Conservation (phyloP, 164 flowering plant genomes). For the Annona cherimola region DNA sequence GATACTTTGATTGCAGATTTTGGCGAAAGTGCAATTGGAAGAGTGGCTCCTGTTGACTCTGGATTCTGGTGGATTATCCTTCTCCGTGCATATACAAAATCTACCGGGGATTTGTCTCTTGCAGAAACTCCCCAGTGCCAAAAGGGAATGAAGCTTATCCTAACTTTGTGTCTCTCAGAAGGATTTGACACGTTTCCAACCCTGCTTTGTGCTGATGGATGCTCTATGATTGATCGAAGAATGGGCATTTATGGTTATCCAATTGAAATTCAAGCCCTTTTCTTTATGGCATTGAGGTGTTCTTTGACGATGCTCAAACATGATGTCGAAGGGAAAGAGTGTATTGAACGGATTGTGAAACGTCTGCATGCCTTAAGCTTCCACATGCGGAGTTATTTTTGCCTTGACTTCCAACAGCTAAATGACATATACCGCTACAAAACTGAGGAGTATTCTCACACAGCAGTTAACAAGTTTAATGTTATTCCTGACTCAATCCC, state of each 20-base stretch:
- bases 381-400: conserved; percentile 34
- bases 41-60: conserved; percentile 39
- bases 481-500: conserved; percentile 38
- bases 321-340: conserved; percentile 33
- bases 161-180: conserved; percentile 30
- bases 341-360: conserved; percentile 24
- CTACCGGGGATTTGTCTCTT: conserved; percentile 32
- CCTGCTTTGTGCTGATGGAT: conserved; percentile 35
- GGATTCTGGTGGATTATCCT: conserved; percentile 40
- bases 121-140: conserved; percentile 32
- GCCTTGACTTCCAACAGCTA: conserved; percentile 34
- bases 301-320: conserved; percentile 28
- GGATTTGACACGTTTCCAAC: conserved; percentile 38
- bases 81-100: conserved; percentile 33
- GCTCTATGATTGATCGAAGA: conserved; percentile 32
- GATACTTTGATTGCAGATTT: conserved; percentile 33
- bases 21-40: conserved; percentile 39
- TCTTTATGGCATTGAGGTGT: conserved; percentile 35
- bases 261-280: conserved; percentile 36
- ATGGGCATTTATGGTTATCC: conserved; percentile 41
- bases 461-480: conserved; percentile 36
- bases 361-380: conserved; percentile 30
- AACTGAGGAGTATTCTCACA: conserved; percentile 37
- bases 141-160: conserved; percentile 33
- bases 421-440: conserved; percentile 36